Evolutionary conservation across 164 flowering plant species (phyloP), one percentile per base, ranked within the genome.

Genomic region (Aristolochia californica): DNA sequence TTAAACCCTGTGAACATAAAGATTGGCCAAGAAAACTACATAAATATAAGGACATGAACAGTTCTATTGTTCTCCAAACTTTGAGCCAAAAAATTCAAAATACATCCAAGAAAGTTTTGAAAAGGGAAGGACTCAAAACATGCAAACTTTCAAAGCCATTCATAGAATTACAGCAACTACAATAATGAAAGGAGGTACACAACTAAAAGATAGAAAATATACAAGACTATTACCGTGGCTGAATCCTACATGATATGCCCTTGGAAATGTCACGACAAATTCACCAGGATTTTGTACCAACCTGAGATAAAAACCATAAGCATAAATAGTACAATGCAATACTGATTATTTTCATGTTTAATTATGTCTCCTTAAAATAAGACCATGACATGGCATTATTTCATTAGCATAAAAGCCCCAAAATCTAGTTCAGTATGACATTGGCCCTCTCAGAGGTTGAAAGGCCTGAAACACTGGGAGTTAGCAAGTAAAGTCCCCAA

Each of bases 171-270:
- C 10, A 4, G 40, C 0, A 34, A 34, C 30, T 7, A 28, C 7
- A 34, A 12, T 34, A 34, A 34, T 34, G n/a, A n/a, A n/a, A n/a
- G n/a, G n/a, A n/a, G n/a, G n/a, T 12, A 56, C 47, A 18, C 24
- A 55, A 56, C 23, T 16, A 21, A 27, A 48, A 7, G 53, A 45
- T 12, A 48, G 13, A 25, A n/a, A 30, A 45, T 26, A 18, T 26
- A n/a, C 12, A 17, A 9, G 27, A 45, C 20, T 14, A 71, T 83
- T 89, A 94, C 99, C 99, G 66, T 90, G 99, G 82, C 96, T 88
- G 85, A 94, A 94, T 71, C 99, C 99, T 61, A 88, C 70, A 71
- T 94, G 99, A 73, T 94, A 94, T 57, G 99, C 96, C 79, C 99
- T 85, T 45, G 97, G 99, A 75, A 94, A 94, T 45, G 97, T 90